Conservation (phyloP, 352 stramenopile species). For the Plasmopara halstedii region DNA sequence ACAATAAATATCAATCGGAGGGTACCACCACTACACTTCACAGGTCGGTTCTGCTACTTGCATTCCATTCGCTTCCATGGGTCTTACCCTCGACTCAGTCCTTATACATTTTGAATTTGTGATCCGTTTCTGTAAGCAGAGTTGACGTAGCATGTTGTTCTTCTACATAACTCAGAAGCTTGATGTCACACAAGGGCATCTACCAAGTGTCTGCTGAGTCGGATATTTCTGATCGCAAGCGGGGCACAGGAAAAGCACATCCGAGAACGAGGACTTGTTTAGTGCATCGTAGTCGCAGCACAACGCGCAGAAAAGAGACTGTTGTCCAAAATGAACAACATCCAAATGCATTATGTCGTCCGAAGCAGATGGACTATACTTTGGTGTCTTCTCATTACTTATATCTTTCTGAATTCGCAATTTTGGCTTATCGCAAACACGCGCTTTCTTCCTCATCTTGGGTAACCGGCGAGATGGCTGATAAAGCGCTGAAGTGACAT, state of each 20-base stretch:
- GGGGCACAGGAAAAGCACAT: slow-evolving; percentile 65
- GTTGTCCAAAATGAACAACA: slow-evolving; percentile 11
- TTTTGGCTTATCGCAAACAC: slow-evolving; percentile 2
- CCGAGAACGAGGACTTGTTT: slow-evolving; percentile 28
- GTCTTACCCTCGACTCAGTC: too few species aligned
- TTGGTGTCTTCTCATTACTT: slow-evolving; percentile 2
- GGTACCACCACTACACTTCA: slow-evolving; percentile 1
- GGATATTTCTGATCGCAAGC: slow-evolving; percentile 80
- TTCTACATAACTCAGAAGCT: slow-evolving; percentile 16
- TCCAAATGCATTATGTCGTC: slow-evolving; percentile 40
- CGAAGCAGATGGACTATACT: slow-evolving; percentile 38
- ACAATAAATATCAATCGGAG: slow-evolving; percentile 28
- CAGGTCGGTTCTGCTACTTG: slow-evolving; percentile 5
- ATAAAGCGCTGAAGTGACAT: slow-evolving; percentile 1
- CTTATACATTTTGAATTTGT: too few species aligned
- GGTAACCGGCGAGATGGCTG: slow-evolving; percentile 17
- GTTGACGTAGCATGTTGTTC: neutral
- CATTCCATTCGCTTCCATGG: too few species aligned
- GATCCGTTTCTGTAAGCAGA: neutral
- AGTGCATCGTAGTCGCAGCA: slow-evolving; percentile 41
- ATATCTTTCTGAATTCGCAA: slow-evolving; percentile 4
- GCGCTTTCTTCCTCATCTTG: slow-evolving; percentile 19
- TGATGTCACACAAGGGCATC: slow-evolving; percentile 52
- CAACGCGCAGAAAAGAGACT: slow-evolving; percentile 54
- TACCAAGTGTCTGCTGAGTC: slow-evolving; percentile 44